Conservation (phyloP, 108 stramenopile genomes). For the Cyclotella baltica region DNA sequence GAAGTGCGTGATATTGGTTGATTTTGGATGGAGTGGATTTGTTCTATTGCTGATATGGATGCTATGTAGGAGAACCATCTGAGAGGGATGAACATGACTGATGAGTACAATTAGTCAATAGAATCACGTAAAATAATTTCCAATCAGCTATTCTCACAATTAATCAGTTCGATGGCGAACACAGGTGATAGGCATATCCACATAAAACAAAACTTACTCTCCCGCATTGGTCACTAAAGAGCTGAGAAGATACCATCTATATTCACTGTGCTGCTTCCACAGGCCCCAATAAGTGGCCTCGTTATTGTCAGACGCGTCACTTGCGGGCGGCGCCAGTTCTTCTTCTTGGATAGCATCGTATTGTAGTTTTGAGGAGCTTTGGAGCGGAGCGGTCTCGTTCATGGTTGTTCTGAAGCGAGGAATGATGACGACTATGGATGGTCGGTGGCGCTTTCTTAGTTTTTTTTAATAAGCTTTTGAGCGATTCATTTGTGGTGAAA, state of each 20-base stretch:
- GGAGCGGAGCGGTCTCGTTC: no score
- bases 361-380: background rate
- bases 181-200: background rate
- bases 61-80: constrained; percentile 54
- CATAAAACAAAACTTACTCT: constrained; percentile 60
- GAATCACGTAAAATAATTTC: background rate
- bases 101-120: background rate
- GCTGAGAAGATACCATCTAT: constrained; percentile 59
- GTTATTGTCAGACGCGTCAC: background rate
- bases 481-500: no score
- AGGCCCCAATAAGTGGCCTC: constrained; percentile 51
- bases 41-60: constrained; percentile 42
- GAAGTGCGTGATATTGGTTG: constrained; percentile 41
- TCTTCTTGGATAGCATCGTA: background rate
- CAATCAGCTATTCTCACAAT: background rate
- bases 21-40: constrained; percentile 29
- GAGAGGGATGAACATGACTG: background rate
- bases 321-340: background rate
- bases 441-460: no score
- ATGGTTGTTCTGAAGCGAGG: no score
- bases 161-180: background rate
- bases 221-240: constrained; percentile 66
- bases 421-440: no score
- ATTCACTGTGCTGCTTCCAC: constrained; percentile 45
- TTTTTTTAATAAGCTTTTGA: no score